phyloP scores from a whole-genome alignment of 139 green algal species.

The Tetradesmus lagerheimii region DNA sequence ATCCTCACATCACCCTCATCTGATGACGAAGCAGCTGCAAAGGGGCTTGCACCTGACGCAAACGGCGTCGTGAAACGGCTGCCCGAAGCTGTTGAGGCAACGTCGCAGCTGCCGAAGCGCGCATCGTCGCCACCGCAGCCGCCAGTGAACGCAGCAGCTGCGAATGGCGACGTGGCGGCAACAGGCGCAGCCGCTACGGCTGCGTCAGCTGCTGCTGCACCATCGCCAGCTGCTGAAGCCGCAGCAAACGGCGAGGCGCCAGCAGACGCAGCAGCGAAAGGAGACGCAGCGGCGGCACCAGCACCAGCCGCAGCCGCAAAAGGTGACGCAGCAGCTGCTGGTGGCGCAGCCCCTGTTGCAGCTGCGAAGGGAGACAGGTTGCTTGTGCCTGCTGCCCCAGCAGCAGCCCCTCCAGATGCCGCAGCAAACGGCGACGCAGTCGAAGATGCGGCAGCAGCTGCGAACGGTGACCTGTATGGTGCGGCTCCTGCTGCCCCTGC shows the following conservation, averaged over 20 bases:
- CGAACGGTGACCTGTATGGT: background rate
- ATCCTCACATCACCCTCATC: background rate
- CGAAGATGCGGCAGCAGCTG: background rate
- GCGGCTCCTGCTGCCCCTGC: background rate
- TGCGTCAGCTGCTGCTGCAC: background rate
- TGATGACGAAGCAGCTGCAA: conserved; percentile 3
- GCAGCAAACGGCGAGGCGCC: background rate
- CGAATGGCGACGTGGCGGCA: background rate
- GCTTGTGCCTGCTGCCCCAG: background rate
- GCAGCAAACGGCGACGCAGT: conserved; percentile 4
- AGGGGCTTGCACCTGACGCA: background rate
- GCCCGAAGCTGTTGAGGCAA: background rate
- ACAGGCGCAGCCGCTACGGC: background rate
- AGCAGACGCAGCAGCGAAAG: background rate
- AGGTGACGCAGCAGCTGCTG: background rate
- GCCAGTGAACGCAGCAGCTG: background rate
- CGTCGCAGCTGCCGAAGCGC: background rate
- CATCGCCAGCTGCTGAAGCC: background rate
- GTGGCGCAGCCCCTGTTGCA: background rate
- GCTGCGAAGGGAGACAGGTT: background rate
- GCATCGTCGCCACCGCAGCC: background rate
- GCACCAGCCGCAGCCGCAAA: background rate
- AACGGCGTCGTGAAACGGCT: background rate
- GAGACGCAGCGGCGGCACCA: background rate
- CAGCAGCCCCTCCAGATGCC: background rate